Evolutionary conservation across 352 stramenopile species (phyloP), one percentile per base, ranked within the genome.

Genomic region (Globisporangium okanoganense): DNA sequence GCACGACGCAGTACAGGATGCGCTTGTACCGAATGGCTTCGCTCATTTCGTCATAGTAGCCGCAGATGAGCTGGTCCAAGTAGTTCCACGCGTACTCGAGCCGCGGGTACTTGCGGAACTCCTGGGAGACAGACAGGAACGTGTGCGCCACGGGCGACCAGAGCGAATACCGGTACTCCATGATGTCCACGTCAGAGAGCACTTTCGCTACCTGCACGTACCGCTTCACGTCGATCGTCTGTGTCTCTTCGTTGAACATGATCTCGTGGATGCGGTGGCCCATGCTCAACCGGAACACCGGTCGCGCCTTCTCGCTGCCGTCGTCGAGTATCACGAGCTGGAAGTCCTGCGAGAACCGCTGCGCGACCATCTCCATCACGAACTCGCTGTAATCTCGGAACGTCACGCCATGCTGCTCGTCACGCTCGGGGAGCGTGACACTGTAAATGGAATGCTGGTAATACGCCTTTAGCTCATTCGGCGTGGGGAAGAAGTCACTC

Each of bases 361-460:
- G 87, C 16, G 78, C 82, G 2, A 96, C 79, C 85, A 96, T 95
- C 61, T 95, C 85, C 62, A 90, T 77, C 16, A 94, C 79, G 13
- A 95, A 69, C 45, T 96, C 80, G 29, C 80, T 75, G 64, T 93
- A 87, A 65, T 89, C 74, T 9, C 80, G 79, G 61, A 89, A 89
- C 18, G 74, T 80, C 24, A 87, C 67, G 31, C 74, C 76, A 24
- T 77, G 89, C 44, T 79, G 72, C 24, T 93, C 85, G 43, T 89
- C 76, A 5, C 76, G 73, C 43, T 88, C 77, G 13, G 80, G 86
- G 9, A 95, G 71, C 64, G 79, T 93, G 43, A 95, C 75, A 36
- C 73, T 91, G 67, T 96, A 95, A 53, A 94, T 91, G n/a, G 78
- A 90, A 57, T 95, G 73, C 0, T 74, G 90, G 62, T 95, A 96